A percentile compares a stretch with the other conserved stretches of the same genome.
Evolutionary conservation across 768 basidiomycete genomes (phyloP).

Genomic region (Psilocybe tampanensis): DNA sequence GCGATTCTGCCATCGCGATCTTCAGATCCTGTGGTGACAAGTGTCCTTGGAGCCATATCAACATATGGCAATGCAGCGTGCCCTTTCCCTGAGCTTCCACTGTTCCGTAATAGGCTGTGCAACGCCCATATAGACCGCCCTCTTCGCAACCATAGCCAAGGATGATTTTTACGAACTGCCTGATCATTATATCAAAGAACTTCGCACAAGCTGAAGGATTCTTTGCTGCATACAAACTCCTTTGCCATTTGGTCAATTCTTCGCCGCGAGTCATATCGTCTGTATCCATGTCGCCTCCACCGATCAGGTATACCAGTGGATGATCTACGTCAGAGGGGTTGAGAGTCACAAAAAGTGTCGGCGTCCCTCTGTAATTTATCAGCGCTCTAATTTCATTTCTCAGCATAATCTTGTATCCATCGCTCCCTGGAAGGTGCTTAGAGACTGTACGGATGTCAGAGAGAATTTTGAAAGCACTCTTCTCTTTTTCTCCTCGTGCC

Average conservation of each 20-base stretch:
- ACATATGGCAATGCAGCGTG: slow-evolving; percentile 17
- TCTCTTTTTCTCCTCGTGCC: background rate
- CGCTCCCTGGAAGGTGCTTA: slow-evolving; percentile 16
- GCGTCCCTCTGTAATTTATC: slow-evolving; percentile 15
- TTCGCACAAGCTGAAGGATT: slow-evolving; percentile 24
- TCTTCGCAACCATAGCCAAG: slow-evolving; percentile 8
- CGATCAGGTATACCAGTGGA: slow-evolving; percentile 15
- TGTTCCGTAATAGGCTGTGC: slow-evolving; percentile 12
- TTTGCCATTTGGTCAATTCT: slow-evolving; percentile 2
- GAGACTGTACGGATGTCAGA: slow-evolving; percentile 5
- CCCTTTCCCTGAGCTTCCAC: slow-evolving; percentile 17
- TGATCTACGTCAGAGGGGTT: slow-evolving; percentile 23
- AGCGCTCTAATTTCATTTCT: slow-evolving; percentile 21
- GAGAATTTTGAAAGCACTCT: background rate
- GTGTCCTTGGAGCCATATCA: slow-evolving; percentile 15
- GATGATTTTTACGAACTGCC: slow-evolving; percentile 19
- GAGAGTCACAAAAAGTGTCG: slow-evolving; percentile 22
- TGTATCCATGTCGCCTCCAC: slow-evolving; percentile 14
- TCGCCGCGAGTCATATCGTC: slow-evolving; percentile 10
- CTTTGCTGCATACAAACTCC: slow-evolving; percentile 12
- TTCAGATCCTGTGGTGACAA: slow-evolving; percentile 8
- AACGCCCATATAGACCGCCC: slow-evolving; percentile 8
- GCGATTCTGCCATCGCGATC: background rate
- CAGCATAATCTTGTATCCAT: slow-evolving; percentile 18
- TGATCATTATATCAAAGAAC: slow-evolving; percentile 24